These are phyloP conservation scores for Neopestalotiopsis rosae DNA, from an alignment of 2,329 filamentous ascomycete species.

Conservation along the genomic window DNA sequence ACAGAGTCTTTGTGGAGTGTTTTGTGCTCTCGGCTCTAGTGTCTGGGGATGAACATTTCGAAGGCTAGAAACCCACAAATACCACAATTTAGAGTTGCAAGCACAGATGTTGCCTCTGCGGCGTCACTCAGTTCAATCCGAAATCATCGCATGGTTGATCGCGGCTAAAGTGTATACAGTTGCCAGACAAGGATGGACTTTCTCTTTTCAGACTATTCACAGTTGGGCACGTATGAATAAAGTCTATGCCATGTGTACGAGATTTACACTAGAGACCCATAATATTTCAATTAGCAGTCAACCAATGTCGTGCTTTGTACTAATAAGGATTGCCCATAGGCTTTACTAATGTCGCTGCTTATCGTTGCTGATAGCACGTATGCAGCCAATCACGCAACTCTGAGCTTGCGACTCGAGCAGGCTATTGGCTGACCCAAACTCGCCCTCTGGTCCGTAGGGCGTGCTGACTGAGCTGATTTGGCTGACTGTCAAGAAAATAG, in stretches of 20 bases:
- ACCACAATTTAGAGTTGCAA: too few species aligned
- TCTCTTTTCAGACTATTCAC: too few species aligned
- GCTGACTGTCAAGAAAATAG: background rate
- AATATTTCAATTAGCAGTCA: background rate
- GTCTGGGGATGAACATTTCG: too few species aligned
- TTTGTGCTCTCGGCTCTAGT: too few species aligned
- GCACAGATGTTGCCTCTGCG: too few species aligned
- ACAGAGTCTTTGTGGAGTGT: too few species aligned
- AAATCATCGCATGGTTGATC: too few species aligned
- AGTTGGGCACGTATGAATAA: too few species aligned
- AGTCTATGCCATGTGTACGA: background rate
- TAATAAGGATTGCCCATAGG: background rate
- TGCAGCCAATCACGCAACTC: background rate
- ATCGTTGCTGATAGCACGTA: background rate
- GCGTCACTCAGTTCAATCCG: too few species aligned
- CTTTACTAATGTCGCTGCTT: background rate
- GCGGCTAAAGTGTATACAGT: too few species aligned
- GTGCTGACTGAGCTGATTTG: background rate
- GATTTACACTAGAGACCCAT: background rate
- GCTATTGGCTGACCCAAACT: background rate
- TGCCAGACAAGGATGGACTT: too few species aligned
- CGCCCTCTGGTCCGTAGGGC: background rate
- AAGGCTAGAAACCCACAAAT: too few species aligned
- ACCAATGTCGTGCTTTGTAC: background rate
- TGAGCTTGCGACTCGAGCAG: background rate